These are phyloP conservation scores for Astrothelium macrocarpum DNA, from an alignment of 495 filamentous ascomycete genomes.

Conservation along the genomic window DNA sequence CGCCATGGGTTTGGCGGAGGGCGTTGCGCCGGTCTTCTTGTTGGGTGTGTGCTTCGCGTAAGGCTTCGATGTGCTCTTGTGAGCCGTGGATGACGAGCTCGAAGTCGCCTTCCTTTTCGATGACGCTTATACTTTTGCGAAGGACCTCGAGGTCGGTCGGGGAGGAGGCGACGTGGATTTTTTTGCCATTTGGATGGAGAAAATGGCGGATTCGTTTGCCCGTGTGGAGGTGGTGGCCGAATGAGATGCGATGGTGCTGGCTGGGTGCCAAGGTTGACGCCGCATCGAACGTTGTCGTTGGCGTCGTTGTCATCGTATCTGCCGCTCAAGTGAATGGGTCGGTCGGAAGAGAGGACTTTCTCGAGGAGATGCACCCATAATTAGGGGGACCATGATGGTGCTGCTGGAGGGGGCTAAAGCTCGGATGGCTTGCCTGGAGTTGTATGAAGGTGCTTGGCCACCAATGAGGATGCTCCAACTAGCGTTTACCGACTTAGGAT, in stretches of 20 bases:
- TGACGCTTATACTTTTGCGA: conserved; percentile 30
- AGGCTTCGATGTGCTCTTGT: conserved; percentile 42
- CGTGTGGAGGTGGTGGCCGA: conserved; percentile 15
- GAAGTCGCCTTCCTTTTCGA: conserved; percentile 36
- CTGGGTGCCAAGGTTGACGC: conserved; percentile 2
- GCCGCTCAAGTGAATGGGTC: not conserved
- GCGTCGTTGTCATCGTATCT: not conserved
- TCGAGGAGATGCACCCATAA: not conserved
- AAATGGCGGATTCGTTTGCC: conserved; percentile 40
- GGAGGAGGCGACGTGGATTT: conserved; percentile 43
- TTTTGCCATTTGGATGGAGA: conserved; percentile 42
- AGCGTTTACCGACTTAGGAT: too few relatives aligned
- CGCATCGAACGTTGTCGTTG: not conserved
- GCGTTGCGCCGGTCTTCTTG: conserved; percentile 37
- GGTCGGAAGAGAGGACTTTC: not conserved
- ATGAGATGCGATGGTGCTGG: conserved; percentile 3
- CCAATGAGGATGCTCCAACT: not conserved
- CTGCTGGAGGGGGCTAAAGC: too few relatives aligned
- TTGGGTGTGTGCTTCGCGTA: conserved; percentile 39
- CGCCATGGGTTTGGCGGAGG: conserved; percentile 37
- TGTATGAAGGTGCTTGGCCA: not conserved
- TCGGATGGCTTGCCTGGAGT: not conserved
- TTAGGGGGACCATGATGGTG: not conserved
- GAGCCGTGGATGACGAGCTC: conserved; percentile 46
- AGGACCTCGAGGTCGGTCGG: conserved; percentile 43